Conservation (phyloP, 140 eudicot species). For the Stevia rebaudiana region DNA sequence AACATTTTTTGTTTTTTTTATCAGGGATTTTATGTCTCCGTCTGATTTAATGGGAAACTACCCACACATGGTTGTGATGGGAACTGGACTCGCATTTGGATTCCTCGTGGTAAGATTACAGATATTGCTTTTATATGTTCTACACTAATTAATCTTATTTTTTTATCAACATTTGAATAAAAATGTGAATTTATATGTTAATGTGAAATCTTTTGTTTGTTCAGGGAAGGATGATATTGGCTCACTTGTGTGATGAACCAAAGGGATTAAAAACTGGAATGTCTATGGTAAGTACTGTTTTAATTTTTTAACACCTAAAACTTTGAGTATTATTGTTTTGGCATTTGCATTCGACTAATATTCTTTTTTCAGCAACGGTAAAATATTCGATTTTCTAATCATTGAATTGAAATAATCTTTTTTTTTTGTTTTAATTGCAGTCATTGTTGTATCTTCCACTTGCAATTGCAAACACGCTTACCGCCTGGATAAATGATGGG, state of each 20-base stretch:
- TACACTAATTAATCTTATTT: not conserved
- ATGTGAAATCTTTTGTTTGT: slow-evolving; percentile 7
- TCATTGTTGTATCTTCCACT: slow-evolving; percentile 79
- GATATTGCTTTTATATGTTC: not conserved
- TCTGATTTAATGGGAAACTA: slow-evolving; percentile 32
- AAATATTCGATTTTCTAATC: not conserved
- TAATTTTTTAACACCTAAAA: too few relatives aligned
- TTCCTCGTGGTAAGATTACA: slow-evolving; percentile 30
- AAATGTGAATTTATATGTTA: not conserved
- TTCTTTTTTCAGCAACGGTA: not conserved
- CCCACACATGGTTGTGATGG: slow-evolving; percentile 41
- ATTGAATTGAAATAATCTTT: not conserved
- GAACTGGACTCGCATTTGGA: slow-evolving; percentile 41
- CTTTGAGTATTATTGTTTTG: too few relatives aligned
- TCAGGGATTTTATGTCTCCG: slow-evolving; percentile 38
- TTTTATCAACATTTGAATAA: not conserved
- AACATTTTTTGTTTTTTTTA: slow-evolving; percentile 1
- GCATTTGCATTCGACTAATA: too few relatives aligned
- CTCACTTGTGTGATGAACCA: slow-evolving; percentile 99
- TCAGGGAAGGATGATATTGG: slow-evolving; percentile 97
- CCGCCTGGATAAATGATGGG: slow-evolving; percentile 91
- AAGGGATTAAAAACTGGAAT: slow-evolving; percentile 94
- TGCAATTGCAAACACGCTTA: slow-evolving; percentile 88
- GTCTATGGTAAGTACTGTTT: slow-evolving; percentile 66
- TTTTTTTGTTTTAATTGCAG: slow-evolving; percentile 41